phyloP scores from a whole-genome alignment of 768 basidiomycete genomes.

The Phlegmacium glaucopus region DNA sequence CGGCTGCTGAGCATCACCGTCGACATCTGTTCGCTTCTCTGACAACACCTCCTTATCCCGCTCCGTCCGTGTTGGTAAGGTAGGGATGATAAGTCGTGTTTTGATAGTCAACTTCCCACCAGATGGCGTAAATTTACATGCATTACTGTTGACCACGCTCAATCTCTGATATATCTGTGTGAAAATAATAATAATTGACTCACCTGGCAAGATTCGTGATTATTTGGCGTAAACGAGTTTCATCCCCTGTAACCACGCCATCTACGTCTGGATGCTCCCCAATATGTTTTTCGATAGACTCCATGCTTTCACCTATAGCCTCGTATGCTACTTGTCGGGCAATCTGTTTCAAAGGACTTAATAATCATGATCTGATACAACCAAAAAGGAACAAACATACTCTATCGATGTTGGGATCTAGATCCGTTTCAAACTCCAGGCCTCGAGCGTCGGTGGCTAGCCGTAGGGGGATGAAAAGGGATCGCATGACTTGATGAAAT shows the following conservation, averaged over 20 bases:
- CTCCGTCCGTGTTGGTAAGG: slow-evolving; percentile 15
- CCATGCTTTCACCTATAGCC: slow-evolving; percentile 50
- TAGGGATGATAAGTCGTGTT: slow-evolving; percentile 54
- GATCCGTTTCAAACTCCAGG: slow-evolving; percentile 61
- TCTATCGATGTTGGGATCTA: slow-evolving; percentile 67
- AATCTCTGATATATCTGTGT: background rate
- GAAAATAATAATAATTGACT: slow-evolving; percentile 6
- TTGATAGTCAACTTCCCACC: slow-evolving; percentile 67
- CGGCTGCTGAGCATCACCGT: slow-evolving; percentile 28
- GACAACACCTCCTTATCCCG: background rate
- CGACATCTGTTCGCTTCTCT: slow-evolving; percentile 8
- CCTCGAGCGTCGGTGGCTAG: slow-evolving; percentile 65
- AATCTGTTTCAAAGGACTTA: slow-evolving; percentile 33
- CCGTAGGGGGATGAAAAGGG: slow-evolving; percentile 65
- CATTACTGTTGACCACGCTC: slow-evolving; percentile 45
- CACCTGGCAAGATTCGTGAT: slow-evolving; percentile 82
- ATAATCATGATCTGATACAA: background rate
- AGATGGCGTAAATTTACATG: slow-evolving; percentile 73
- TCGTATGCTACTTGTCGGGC: slow-evolving; percentile 58
- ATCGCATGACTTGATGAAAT: slow-evolving; percentile 76
- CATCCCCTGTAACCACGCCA: slow-evolving; percentile 80
- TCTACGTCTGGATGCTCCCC: slow-evolving; percentile 46
- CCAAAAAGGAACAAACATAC: slow-evolving; percentile 28
- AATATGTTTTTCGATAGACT: slow-evolving; percentile 38
- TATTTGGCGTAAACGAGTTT: slow-evolving; percentile 76